A percentile compares a stretch with the other conserved stretches of the same genome.
phyloP scores from a whole-genome alignment of 2,329 filamentous ascomycete species.

The Chaetomium sp. region DNA sequence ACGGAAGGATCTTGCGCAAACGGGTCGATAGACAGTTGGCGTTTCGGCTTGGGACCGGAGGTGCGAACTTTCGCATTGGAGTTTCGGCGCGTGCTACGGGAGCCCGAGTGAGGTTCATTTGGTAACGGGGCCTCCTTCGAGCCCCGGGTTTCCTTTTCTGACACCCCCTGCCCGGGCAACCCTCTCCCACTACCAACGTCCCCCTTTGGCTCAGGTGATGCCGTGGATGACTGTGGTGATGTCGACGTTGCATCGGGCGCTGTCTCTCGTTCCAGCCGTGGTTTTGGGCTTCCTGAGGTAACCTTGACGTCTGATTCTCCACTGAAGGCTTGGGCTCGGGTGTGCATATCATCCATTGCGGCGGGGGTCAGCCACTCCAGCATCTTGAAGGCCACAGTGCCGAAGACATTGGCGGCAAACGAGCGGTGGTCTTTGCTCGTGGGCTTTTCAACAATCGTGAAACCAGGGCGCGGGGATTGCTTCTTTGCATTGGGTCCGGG shows the following conservation, averaged over 20 bases:
- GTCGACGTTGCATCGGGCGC: background rate
- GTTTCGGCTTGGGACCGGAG: slow-evolving; percentile 26
- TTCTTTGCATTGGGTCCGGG: slow-evolving; percentile 5
- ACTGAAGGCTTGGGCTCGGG: slow-evolving; percentile 31
- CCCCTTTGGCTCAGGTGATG: background rate
- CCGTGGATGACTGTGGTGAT: background rate
- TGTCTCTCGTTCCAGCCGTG: background rate
- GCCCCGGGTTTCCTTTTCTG: slow-evolving; percentile 2
- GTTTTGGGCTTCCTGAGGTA: background rate
- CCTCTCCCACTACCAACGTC: background rate
- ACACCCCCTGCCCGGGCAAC: background rate
- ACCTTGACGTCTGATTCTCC: slow-evolving; percentile 17
- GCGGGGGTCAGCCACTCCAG: slow-evolving; percentile 62
- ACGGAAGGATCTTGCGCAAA: slow-evolving; percentile 23
- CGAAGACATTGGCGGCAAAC: slow-evolving; percentile 58
- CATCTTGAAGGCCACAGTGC: slow-evolving; percentile 62
- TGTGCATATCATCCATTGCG: slow-evolving; percentile 44
- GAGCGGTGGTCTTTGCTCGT: slow-evolving; percentile 51
- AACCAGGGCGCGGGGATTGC: slow-evolving; percentile 17
- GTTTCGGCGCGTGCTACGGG: slow-evolving; percentile 26
- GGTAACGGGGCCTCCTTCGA: slow-evolving; percentile 13
- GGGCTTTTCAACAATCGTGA: slow-evolving; percentile 41
- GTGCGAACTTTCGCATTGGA: slow-evolving; percentile 31
- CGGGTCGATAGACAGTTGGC: slow-evolving; percentile 30
- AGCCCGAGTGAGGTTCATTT: slow-evolving; percentile 6